These are phyloP conservation scores for Podila epigama DNA, from an alignment of 192 early-diverging fungal species.

Conservation along the genomic window DNA sequence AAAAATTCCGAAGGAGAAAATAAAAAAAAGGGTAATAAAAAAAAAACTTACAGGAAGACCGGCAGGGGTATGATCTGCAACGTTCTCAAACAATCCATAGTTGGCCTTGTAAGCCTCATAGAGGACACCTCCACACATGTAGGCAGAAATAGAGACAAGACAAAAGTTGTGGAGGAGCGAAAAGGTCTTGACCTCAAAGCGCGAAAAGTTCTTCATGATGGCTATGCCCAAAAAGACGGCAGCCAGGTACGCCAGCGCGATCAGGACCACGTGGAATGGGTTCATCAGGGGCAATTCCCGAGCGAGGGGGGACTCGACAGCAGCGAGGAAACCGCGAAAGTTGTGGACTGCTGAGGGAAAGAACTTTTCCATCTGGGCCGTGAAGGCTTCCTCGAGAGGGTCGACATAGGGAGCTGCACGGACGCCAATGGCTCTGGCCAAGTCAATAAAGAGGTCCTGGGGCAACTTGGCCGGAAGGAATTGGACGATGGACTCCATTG, in stretches of 20 bases:
- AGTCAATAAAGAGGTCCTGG: slow-evolving; percentile 45
- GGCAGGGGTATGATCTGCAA: slow-evolving; percentile 52
- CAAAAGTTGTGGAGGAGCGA: slow-evolving; percentile 64
- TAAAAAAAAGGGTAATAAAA: slow-evolving; percentile 2
- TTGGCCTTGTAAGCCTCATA: slow-evolving; percentile 54
- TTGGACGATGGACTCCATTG: slow-evolving; percentile 36
- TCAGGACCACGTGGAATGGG: slow-evolving; percentile 64
- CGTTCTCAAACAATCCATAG: slow-evolving; percentile 61
- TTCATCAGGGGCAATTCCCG: slow-evolving; percentile 67
- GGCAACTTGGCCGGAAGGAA: slow-evolving; percentile 22
- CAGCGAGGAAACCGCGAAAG: slow-evolving; percentile 24
- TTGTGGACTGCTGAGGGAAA: slow-evolving; percentile 31
- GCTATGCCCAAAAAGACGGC: slow-evolving; percentile 55
- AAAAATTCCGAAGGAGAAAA: neutral
- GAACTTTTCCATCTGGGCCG: slow-evolving; percentile 27
- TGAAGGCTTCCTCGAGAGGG: slow-evolving; percentile 32
- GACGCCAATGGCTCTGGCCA: slow-evolving; percentile 37
- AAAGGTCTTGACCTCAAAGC: slow-evolving; percentile 57
- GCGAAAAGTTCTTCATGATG: slow-evolving; percentile 57
- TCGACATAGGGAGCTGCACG: slow-evolving; percentile 42
- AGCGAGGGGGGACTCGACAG: slow-evolving; percentile 42
- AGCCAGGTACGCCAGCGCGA: slow-evolving; percentile 56
- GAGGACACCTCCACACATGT: slow-evolving; percentile 62
- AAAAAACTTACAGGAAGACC: slow-evolving; percentile 54
- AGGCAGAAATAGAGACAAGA: slow-evolving; percentile 59